A percentile compares a stretch with the other conserved stretches of the same genome.
Evolutionary conservation across 371 early-diverging fungal genomes (phyloP).

Genomic region (Pancytospora philotis): DNA sequence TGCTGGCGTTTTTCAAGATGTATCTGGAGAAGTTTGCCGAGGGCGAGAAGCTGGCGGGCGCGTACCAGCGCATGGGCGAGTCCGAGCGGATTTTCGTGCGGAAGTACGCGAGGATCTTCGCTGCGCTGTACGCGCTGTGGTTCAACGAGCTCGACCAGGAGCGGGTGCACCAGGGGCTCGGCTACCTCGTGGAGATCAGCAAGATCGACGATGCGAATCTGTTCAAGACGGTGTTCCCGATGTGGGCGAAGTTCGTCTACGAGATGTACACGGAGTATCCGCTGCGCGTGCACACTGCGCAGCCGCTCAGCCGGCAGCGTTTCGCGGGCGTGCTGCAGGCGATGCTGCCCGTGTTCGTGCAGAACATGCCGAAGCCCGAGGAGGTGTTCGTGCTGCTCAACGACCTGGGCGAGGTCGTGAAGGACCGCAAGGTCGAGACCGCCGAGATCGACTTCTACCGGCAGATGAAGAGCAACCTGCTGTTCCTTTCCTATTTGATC

Average conservation of each 20-base stretch:
- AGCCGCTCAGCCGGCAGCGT: slow-evolving; percentile 39
- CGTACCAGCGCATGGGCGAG: slow-evolving; percentile 35
- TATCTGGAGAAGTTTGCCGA: slow-evolving; percentile 51
- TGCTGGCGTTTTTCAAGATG: slow-evolving; percentile 48
- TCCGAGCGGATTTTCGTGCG: slow-evolving; percentile 42
- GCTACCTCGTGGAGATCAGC: slow-evolving; percentile 29
- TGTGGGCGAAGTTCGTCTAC: slow-evolving; percentile 45
- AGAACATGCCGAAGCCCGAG: slow-evolving; percentile 59
- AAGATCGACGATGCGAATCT: slow-evolving; percentile 41
- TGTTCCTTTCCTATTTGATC: slow-evolving; percentile 45
- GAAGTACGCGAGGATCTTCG: slow-evolving; percentile 23
- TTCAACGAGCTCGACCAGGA: slow-evolving; percentile 16
- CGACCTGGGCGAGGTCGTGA: slow-evolving; percentile 96
- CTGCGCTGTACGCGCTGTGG: slow-evolving; percentile 27
- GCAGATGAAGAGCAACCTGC: slow-evolving; percentile 67
- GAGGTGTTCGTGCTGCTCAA: slow-evolving; percentile 90
- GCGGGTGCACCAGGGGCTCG: slow-evolving; percentile 16
- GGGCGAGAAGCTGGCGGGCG: slow-evolving; percentile 16
- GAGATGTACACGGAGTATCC: slow-evolving; percentile 50
- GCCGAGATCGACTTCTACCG: slow-evolving; percentile 92
- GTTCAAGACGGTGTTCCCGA: slow-evolving; percentile 34
- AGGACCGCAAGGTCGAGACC: slow-evolving; percentile 88
- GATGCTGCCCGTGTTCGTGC: slow-evolving; percentile 41
- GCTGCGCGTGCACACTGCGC: slow-evolving; percentile 10
- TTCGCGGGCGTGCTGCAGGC: slow-evolving; percentile 40